phyloP scores from a whole-genome alignment of 1,284 basidiomycete species.

The Cutaneotrichosporon sp. region DNA sequence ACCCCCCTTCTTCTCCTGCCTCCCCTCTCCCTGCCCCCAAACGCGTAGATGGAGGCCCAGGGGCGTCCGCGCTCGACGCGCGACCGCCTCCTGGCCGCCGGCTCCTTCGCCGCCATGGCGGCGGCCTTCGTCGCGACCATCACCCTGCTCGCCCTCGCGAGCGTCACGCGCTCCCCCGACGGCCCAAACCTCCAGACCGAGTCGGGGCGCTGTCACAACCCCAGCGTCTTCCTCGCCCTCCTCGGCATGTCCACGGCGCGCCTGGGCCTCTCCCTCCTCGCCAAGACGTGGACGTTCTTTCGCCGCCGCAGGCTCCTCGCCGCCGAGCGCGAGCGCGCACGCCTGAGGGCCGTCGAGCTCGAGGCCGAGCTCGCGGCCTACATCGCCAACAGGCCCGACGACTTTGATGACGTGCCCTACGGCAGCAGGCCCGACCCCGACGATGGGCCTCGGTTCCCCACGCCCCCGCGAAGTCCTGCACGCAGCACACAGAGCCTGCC shows the following conservation, averaged over 20 bases:
- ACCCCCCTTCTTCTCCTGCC: too few species aligned
- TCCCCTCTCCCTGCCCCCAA: not conserved
- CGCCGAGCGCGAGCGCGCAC: not conserved
- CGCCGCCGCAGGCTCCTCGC: not conserved
- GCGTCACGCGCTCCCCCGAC: not conserved
- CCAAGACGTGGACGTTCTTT: not conserved
- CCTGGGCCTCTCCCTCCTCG: not conserved
- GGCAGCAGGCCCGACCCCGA: too few species aligned
- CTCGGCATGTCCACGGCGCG: not conserved
- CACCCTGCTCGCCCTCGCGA: not conserved
- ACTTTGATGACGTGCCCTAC: too few species aligned
- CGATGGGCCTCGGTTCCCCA: too few species aligned
- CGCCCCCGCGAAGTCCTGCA: too few species aligned
- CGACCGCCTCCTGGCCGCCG: not conserved
- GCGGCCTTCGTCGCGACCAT: not conserved
- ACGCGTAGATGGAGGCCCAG: not conserved
- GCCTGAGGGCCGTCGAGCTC: not conserved
- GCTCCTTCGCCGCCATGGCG: not conserved
- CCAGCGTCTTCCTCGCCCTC: not conserved
- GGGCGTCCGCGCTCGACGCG: not conserved
- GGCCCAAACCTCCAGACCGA: not conserved
- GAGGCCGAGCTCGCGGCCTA: not conserved
- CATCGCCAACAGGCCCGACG: too few species aligned
- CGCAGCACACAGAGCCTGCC: too few species aligned
- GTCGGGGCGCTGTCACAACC: not conserved